phyloP scores from a whole-genome alignment of 495 filamentous ascomycete species.

The Hypoxylon lienhwacheense region DNA sequence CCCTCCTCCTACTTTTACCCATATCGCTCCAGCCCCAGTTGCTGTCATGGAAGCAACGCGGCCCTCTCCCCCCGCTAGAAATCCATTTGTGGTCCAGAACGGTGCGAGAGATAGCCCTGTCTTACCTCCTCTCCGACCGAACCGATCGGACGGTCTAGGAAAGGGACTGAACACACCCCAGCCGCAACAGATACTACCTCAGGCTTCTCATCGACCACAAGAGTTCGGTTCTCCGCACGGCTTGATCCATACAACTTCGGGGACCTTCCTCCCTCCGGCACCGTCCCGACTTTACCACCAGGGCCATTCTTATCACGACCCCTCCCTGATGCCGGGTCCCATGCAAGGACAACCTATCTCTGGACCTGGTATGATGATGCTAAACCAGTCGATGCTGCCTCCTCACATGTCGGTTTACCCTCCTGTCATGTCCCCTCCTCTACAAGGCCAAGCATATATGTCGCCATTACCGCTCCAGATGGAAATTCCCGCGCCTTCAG shows the following conservation, averaged over 20 bases:
- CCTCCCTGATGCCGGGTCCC: constrained; percentile 16
- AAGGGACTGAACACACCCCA: constrained; percentile 26
- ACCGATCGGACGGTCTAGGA: constrained; percentile 17
- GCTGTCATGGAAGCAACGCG: constrained; percentile 14
- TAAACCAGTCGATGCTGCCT: constrained; percentile 15
- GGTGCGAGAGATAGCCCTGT: constrained; percentile 23
- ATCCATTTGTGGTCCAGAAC: constrained; percentile 29
- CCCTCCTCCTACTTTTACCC: constrained; percentile 29
- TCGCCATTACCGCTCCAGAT: constrained; percentile 27
- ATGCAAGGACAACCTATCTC: constrained; percentile 8
- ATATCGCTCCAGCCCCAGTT: constrained; percentile 33
- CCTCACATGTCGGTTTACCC: constrained; percentile 27
- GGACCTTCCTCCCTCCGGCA: constrained; percentile 41
- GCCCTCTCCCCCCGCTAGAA: constrained; percentile 21
- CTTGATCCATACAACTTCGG: constrained; percentile 45
- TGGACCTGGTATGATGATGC: constrained; percentile 21
- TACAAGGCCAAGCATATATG: constrained; percentile 24
- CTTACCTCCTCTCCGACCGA: constrained; percentile 49
- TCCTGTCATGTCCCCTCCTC: constrained; percentile 29
- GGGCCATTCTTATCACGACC: constrained; percentile 42
- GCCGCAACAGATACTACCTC: constrained; percentile 19
- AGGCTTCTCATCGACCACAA: constrained; percentile 9
- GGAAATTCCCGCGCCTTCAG: constrained; percentile 31
- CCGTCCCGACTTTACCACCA: constrained; percentile 48
- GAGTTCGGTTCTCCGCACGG: constrained; percentile 34